Percentiles rank a stretch among this genome's conserved stretches.
phyloP scores from a whole-genome alignment of 176 grass and related monocot species.

The Eragrostis nindensis region DNA sequence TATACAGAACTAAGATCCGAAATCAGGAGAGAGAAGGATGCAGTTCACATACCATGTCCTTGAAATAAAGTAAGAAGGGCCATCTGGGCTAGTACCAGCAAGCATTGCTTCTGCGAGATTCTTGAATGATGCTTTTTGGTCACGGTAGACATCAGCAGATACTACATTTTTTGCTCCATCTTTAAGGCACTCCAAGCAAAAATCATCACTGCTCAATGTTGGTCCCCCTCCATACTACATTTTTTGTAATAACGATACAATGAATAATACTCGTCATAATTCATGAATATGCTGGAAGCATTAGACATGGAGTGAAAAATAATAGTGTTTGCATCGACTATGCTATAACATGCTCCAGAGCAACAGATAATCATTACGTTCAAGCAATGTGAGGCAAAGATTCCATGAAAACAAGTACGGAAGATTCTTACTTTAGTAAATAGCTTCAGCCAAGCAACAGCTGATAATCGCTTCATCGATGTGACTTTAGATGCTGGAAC shows the following conservation, averaged over 20 bases:
- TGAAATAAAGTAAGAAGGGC: slow-evolving; percentile 79
- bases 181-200: slow-evolving; percentile 79
- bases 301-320: slow-evolving; percentile 32
- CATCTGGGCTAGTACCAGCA: slow-evolving; percentile 66
- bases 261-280: slow-evolving; percentile 17
- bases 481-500: slow-evolving; percentile 77
- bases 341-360: slow-evolving; percentile 1
- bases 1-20: slow-evolving; percentile 16
- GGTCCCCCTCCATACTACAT: slow-evolving; percentile 90
- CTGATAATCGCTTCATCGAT: slow-evolving; percentile 83
- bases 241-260: slow-evolving; percentile 28
- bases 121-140: slow-evolving; percentile 87
- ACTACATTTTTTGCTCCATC: slow-evolving; percentile 83
- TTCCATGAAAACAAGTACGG: slow-evolving; percentile 9
- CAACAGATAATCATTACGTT: not conserved
- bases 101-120: slow-evolving; percentile 84
- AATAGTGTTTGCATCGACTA: not conserved
- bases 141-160: slow-evolving; percentile 85
- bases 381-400: slow-evolving; percentile 12
- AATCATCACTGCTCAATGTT: slow-evolving; percentile 66
- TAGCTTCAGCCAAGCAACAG: slow-evolving; percentile 78
- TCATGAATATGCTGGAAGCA: slow-evolving; percentile 16
- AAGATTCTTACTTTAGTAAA: slow-evolving; percentile 65
- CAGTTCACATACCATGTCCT: slow-evolving; percentile 69
- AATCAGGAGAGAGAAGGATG: slow-evolving; percentile 31